A percentile compares a stretch with the other conserved stretches of the same genome.
These are phyloP conservation scores for Colletotrichum sojae DNA, from an alignment of 2,329 filamentous ascomycete species.

Conservation along the genomic window DNA sequence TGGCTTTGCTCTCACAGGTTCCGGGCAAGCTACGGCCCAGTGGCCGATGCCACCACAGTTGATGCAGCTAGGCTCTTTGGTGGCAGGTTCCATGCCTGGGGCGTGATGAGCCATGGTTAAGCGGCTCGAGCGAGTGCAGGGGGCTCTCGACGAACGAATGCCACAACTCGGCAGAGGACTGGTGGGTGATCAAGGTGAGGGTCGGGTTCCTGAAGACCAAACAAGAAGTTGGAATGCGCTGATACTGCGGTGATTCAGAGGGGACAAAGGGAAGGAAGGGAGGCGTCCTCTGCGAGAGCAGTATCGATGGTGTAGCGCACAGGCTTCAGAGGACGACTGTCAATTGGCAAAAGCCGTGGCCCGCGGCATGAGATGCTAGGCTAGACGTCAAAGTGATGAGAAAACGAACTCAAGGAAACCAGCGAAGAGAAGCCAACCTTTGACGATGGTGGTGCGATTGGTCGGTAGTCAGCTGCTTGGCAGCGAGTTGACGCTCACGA, in stretches of 20 bases:
- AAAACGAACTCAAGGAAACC: background rate
- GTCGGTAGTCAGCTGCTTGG: background rate
- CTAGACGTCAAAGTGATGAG: constrained; percentile 6
- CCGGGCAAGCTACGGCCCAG: constrained; percentile 39
- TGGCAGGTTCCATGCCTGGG: constrained; percentile 30
- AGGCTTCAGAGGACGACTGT: background rate
- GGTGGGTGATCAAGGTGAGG: background rate
- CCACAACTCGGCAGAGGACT: background rate
- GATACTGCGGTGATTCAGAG: too few species aligned
- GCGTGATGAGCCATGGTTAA: constrained; percentile 34
- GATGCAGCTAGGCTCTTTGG: constrained; percentile 39
- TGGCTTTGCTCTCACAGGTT: constrained; percentile 37
- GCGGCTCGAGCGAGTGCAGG: background rate
- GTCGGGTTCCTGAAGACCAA: too few species aligned
- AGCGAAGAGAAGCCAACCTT: constrained; percentile 22
- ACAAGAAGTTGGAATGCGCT: too few species aligned
- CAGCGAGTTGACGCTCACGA: background rate
- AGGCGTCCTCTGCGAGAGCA: too few species aligned
- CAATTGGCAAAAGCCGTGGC: background rate
- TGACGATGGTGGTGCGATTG: constrained; percentile 1
- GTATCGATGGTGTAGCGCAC: background rate
- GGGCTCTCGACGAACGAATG: background rate
- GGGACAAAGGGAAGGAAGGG: too few species aligned
- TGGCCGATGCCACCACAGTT: constrained; percentile 40
- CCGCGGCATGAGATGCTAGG: background rate